These are phyloP conservation scores for Nannochloris sp. DNA, from an alignment of 139 green algal genomes.

Conservation along the genomic window DNA sequence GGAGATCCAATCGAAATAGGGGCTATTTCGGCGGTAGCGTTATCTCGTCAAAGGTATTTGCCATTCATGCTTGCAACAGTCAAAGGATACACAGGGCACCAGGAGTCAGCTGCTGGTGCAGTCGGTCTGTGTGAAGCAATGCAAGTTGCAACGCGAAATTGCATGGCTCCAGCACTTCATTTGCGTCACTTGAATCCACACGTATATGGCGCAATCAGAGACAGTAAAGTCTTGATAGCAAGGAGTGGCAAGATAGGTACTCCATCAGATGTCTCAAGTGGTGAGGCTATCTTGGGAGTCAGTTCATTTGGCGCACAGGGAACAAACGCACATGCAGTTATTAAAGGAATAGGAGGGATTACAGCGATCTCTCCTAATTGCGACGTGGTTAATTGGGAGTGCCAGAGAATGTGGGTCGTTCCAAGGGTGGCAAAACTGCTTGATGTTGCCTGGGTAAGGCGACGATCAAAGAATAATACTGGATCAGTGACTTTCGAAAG, in stretches of 20 bases:
- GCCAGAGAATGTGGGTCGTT: background rate
- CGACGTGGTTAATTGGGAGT: background rate
- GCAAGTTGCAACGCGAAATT: conserved; percentile 6
- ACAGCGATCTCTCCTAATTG: too few species aligned
- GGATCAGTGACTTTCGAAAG: conserved; percentile 1
- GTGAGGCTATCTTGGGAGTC: conserved; percentile 29
- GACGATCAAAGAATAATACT: background rate
- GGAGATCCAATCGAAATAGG: conserved; percentile 73
- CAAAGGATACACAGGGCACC: conserved; percentile 62
- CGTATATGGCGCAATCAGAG: conserved; percentile 25
- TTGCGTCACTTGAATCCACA: conserved; percentile 57
- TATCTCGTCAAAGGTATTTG: conserved; percentile 28
- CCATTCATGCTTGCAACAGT: conserved; percentile 34
- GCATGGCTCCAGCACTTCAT: conserved; percentile 35
- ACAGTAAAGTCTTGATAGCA: conserved; percentile 18
- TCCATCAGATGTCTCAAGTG: background rate
- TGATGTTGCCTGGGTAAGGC: background rate
- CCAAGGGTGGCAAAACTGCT: background rate
- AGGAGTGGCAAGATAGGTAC: conserved; percentile 19
- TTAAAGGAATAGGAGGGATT: conserved; percentile 12
- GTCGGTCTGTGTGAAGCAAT: conserved; percentile 40
- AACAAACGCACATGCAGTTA: conserved; percentile 53
- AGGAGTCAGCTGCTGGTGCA: conserved; percentile 67
- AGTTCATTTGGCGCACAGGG: conserved; percentile 61
- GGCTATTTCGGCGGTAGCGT: conserved; percentile 29